Conservation (phyloP, 2,329 filamentous ascomycete genomes). For the Neocucurbitaria cava region DNA sequence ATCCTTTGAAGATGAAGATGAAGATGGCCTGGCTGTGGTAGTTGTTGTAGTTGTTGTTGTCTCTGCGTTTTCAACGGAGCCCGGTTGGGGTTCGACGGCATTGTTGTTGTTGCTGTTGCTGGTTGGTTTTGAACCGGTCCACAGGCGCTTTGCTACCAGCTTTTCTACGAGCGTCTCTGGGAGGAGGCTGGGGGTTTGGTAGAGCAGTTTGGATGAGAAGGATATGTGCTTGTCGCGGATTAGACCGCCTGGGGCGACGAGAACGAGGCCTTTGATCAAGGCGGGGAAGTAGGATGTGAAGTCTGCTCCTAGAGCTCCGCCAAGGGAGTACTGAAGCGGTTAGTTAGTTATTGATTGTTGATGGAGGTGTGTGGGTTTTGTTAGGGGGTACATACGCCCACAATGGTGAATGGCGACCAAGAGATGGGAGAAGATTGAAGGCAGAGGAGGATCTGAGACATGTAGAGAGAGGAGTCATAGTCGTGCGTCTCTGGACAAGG, state of each 20-base stretch:
- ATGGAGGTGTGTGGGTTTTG: too few relatives aligned
- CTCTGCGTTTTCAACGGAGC: constrained; percentile 25
- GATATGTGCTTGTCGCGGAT: constrained; percentile 70
- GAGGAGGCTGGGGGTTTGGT: constrained; percentile 64
- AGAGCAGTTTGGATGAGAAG: constrained; percentile 68
- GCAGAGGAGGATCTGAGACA: constrained; percentile 73
- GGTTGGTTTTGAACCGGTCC: constrained; percentile 30
- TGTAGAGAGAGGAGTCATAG: constrained; percentile 77
- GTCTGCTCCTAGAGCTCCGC: constrained; percentile 73
- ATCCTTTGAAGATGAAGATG: too few relatives aligned
- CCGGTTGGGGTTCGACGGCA: constrained; percentile 39
- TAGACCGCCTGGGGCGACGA: constrained; percentile 81
- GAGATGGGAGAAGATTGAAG: constrained; percentile 71
- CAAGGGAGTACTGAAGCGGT: constrained; percentile 68
- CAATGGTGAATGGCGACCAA: constrained; percentile 66
- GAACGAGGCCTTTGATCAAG: constrained; percentile 72
- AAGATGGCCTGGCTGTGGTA: too few relatives aligned
- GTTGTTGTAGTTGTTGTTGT: constrained; percentile 12
- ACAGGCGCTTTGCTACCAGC: constrained; percentile 48
- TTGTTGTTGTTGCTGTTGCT: constrained; percentile 26
- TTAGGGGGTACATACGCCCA: constrained; percentile 56
- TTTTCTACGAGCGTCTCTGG: constrained; percentile 64
- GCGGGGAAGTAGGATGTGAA: constrained; percentile 74
- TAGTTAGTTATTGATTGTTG: not conserved
- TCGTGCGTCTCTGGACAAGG: constrained; percentile 66